Conservation (phyloP, 164 flowering plant species). For the Berberis vulgaris region DNA sequence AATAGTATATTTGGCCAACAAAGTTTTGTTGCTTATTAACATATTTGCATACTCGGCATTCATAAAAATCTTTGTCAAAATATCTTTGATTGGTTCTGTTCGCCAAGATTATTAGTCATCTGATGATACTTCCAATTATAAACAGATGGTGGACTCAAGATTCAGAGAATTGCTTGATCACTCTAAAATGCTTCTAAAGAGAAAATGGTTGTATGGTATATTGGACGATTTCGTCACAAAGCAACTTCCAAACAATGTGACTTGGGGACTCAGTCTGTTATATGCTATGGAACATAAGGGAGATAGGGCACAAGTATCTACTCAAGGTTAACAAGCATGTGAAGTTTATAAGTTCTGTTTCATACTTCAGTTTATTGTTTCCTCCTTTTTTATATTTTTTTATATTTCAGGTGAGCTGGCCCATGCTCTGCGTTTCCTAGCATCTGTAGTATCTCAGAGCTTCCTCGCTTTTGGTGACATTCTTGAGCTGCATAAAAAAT, state of each 20-base stretch:
- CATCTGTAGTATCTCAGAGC: conserved; percentile 99
- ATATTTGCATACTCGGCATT: no score
- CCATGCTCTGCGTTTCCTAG: conserved; percentile 92
- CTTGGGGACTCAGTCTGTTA: conserved; percentile 96
- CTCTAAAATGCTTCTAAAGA: conserved; percentile 58
- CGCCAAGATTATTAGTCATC: not conserved
- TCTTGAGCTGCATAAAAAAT: conserved; percentile 82
- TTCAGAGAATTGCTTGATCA: conserved; percentile 75
- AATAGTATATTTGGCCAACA: no score
- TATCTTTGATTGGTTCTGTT: not conserved
- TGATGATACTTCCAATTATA: not conserved
- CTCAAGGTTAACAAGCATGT: conserved; percentile 51
- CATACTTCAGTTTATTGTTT: not conserved
- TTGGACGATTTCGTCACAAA: conserved; percentile 91
- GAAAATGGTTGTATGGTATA: conserved; percentile 84
- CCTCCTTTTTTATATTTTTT: conserved; percentile 4
- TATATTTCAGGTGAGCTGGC: conserved; percentile 74
- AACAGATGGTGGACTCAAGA: conserved; percentile 85
- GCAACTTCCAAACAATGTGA: conserved; percentile 97
- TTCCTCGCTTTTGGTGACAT: conserved; percentile 98
- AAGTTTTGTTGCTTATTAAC: no score
- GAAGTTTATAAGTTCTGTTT: not conserved
- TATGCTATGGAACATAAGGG: conserved; percentile 94
- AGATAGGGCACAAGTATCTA: conserved; percentile 61
- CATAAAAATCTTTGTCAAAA: no score